Evolutionary conservation across 164 flowering plant genomes (phyloP).

Genomic region (Litsea cubeba): DNA sequence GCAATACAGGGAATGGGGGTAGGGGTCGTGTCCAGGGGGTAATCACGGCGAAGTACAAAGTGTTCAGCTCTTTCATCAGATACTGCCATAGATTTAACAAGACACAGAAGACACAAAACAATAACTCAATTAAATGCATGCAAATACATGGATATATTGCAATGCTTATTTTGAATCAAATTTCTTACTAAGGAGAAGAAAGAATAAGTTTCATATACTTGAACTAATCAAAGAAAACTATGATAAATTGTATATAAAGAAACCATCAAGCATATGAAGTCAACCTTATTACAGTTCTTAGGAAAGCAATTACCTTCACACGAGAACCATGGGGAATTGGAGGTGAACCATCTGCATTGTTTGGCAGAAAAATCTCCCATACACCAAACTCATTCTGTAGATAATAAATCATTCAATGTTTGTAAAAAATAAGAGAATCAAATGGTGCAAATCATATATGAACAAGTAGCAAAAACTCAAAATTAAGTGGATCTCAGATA

Average conservation of each 20-base stretch:
- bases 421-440: background rate
- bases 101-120: no score
- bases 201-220: background rate
- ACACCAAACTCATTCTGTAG: slow-evolving; percentile 94
- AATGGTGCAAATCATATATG: background rate
- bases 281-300: background rate
- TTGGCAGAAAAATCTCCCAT: slow-evolving; percentile 98
- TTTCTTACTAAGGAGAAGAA: background rate
- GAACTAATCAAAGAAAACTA: background rate
- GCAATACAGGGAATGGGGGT: no score
- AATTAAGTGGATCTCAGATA: background rate
- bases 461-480: background rate
- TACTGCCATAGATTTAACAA: no score
- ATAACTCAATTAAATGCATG: background rate
- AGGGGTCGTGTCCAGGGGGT: no score
- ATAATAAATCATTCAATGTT: slow-evolving; percentile 6
- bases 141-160: background rate
- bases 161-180: background rate
- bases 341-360: slow-evolving; percentile 92
- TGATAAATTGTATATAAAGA: background rate
- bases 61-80: no score
- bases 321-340: slow-evolving; percentile 94
- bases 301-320: slow-evolving; percentile 64
- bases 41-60: no score
- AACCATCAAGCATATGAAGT: background rate